Evolutionary conservation across 1,139 yeast species (phyloP).

Genomic region (Debaryomyces robertsiae): DNA sequence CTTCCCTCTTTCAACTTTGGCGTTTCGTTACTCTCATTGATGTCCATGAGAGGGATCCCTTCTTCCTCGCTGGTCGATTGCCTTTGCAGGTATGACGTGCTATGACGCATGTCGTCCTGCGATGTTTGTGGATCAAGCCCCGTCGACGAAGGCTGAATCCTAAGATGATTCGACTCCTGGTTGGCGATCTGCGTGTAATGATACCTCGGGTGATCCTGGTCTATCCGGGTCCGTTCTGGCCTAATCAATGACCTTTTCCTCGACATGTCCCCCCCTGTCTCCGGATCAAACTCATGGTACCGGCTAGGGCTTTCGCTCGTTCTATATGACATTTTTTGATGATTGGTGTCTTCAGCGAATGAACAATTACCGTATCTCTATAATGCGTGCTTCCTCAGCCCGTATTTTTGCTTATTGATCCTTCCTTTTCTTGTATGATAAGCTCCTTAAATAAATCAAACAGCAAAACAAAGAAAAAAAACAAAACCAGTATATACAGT

Average conservation of each 20-base stretch:
- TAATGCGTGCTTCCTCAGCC: too few relatives aligned
- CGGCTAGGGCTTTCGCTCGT: slow-evolving; percentile 22
- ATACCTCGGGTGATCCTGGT: slow-evolving; percentile 69
- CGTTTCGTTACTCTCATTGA: slow-evolving; percentile 21
- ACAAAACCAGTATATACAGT: background rate
- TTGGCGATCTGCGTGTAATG: slow-evolving; percentile 83
- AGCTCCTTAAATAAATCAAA: background rate
- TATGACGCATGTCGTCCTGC: slow-evolving; percentile 13
- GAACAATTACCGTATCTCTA: background rate
- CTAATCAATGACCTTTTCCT: slow-evolving; percentile 73
- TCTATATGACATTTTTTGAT: slow-evolving; percentile 16
- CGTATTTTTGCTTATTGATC: background rate
- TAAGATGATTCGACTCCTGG: slow-evolving; percentile 63
- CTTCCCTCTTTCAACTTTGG: slow-evolving; percentile 39
- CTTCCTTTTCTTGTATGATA: background rate
- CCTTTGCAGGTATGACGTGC: slow-evolving; percentile 5
- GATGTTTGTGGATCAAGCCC: slow-evolving; percentile 63
- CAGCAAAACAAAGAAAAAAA: background rate
- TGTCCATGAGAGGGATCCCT: slow-evolving; percentile 51
- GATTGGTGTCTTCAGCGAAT: background rate
- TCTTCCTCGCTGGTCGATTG: slow-evolving; percentile 30
- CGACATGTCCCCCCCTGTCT: slow-evolving; percentile 49
- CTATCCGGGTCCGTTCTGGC: slow-evolving; percentile 75
- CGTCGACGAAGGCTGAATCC: slow-evolving; percentile 70
- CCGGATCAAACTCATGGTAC: slow-evolving; percentile 51